A percentile compares a stretch with the other conserved stretches of the same genome.
Evolutionary conservation across 1,284 basidiomycete genomes (phyloP).

Genomic region (Hymenochaete sp.): DNA sequence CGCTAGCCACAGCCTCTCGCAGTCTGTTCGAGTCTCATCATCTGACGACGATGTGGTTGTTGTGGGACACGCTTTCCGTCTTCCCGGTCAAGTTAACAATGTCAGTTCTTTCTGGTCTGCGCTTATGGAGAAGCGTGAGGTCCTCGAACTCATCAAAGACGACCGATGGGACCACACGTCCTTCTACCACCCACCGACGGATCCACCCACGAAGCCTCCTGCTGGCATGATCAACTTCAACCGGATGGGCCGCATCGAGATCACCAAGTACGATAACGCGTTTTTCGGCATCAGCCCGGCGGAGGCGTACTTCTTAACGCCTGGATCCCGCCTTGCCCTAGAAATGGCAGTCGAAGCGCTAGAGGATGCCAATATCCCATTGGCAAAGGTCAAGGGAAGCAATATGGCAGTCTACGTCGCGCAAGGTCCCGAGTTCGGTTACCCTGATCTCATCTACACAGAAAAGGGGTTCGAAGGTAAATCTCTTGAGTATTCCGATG

Average conservation of each 20-base stretch:
- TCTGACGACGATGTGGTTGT: slow-evolving; percentile 27
- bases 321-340: slow-evolving; percentile 27
- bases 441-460: slow-evolving; percentile 25
- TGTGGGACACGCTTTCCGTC: slow-evolving; percentile 29
- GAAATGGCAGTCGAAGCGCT: slow-evolving; percentile 31
- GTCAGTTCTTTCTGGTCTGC: slow-evolving; percentile 28
- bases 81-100: slow-evolving; percentile 28
- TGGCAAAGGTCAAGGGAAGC: slow-evolving; percentile 27
- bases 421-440: slow-evolving; percentile 26
- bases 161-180: slow-evolving; percentile 31
- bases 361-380: slow-evolving; percentile 32
- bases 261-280: slow-evolving; percentile 26
- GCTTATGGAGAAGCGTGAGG: slow-evolving; percentile 26
- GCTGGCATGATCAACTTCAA: slow-evolving; percentile 27
- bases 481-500: slow-evolving; percentile 4
- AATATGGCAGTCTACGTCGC: slow-evolving; percentile 30
- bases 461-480: slow-evolving; percentile 28
- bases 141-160: slow-evolving; percentile 26
- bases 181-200: slow-evolving; percentile 22
- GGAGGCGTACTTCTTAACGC: slow-evolving; percentile 28
- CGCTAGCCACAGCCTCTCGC: slow-evolving; percentile 3
- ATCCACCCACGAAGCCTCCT: slow-evolving; percentile 16
- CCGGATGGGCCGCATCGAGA: slow-evolving; percentile 29
- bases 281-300: slow-evolving; percentile 31
- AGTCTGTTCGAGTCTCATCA: background rate